Base-by-base conservation (phyloP, 148 eudicot species). In the Selenicereus undatus region DNA sequence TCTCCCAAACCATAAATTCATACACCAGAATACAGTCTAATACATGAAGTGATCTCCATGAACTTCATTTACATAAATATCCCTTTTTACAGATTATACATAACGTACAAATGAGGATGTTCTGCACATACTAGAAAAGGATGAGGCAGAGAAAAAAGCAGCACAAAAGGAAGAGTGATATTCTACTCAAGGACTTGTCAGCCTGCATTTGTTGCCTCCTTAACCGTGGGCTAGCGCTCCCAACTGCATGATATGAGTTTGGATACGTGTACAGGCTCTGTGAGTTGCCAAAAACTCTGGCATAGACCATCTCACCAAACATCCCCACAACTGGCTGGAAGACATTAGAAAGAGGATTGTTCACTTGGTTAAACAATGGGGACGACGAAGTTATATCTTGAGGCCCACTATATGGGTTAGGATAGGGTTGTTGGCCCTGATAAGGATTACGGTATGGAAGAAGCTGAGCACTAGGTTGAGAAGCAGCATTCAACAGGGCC, bases 221-320 rank as follows among this genome's bases (percentile, higher is more conserved):
- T 81, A 88, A 78, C 83, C 96, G 88, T 12, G 94, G 85, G 30
- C 73, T 85, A 56, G 82, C 85, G 68, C 74, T 83, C 74, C 84
- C 85, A 1, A 66, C 80, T 7, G 76, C n/a, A 71, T 89, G 83
- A 75, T 91, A 86, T 0, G 93, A 86, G 75, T 91, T 89, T 0
- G 91, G 89, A 78, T 86, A 86, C 0, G 92, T 21, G 50, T 82
- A 86, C 71, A 88, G 56, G 27, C 86, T 84, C 71, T 84, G 87
- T 1, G 98, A 86, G 83, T 91, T 88, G 18, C 98, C 97, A 79
- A 90, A 94, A 62, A 91, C 88, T 76, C 93, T 83, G 0, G 94
- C 89, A 72, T 91, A 92, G n/a, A 94, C 90, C 97, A 92, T 88
- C 81, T 92, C 98, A 56, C 93, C 98, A 21, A 89, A 88, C 92